Base-by-base conservation (phyloP, 2,329 filamentous ascomycete genomes). In the Arthroderma sp. region DNA sequence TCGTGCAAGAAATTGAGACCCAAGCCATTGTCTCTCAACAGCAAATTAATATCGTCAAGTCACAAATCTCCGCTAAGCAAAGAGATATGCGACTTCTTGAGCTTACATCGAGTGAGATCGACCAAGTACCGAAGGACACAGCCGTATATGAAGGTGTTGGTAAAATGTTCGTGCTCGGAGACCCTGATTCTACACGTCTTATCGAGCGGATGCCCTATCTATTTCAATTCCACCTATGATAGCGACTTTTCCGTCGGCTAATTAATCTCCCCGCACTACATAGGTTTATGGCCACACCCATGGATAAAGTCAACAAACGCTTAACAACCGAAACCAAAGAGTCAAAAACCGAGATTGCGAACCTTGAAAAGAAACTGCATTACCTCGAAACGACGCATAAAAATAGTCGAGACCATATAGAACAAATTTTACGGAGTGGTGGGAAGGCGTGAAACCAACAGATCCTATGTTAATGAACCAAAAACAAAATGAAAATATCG, bases 301-400 rank as follows among this genome's bases (percentile, higher is more conserved):
- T 82, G 39, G 66, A 75, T 15, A 75, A 79, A 15, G 76, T 96
- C 53, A 80, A 86, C 58, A 75, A 80, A 55, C 83, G 91, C 53
- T 73, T 96, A 46, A 73, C 80, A 33, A 69, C 72, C 38, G 87
- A 95, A 66, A 80, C 80, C 46, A 77, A 82, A 56, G 78, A 82
- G 43, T 68, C 89, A 50, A 82, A 87, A 56, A 72, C 75, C 29
- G 89, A 95, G 55, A 78, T 94, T 49, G 74, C 83, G 36, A 82
- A 82, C 51, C 68, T 96, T 51, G 80, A 84, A 54, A 94, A 96
- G 74, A 87, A 86, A 64, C 71, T 95, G 56, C 78, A 89, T 55
- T 96, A 95, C 60, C 73, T 96, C 38, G 89, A 96, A 69, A 94
- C 86, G 47, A 96, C 91, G 41, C 83, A 86, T 61, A 87, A 93